Conservation (phyloP, 495 filamentous ascomycete species). For the Pseudoneurospora amorphoporcata region DNA sequence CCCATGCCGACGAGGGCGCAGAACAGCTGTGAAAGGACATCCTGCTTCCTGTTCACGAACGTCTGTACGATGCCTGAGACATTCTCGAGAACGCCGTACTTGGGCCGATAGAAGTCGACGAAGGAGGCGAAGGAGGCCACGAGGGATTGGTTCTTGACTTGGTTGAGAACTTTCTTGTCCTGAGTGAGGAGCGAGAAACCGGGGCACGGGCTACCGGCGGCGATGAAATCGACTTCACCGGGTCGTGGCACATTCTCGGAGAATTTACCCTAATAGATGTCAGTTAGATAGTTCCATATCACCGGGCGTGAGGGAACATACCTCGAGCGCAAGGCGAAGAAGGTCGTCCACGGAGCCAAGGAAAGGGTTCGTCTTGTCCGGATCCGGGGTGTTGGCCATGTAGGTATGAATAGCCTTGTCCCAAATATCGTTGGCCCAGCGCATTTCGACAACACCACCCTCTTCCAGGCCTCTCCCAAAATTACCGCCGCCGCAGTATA, state of each 20-base stretch:
- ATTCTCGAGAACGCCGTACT: slow-evolving; percentile 66
- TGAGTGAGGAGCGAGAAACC: slow-evolving; percentile 56
- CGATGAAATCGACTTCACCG: slow-evolving; percentile 57
- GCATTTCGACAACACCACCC: slow-evolving; percentile 49
- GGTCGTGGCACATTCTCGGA: slow-evolving; percentile 36
- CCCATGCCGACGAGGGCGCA: slow-evolving; percentile 61
- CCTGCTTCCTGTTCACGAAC: slow-evolving; percentile 31
- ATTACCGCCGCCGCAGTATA: slow-evolving; percentile 67
- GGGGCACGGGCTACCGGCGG: slow-evolving; percentile 63
- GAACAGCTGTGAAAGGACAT: slow-evolving; percentile 57
- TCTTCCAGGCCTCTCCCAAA: slow-evolving; percentile 68
- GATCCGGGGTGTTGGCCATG: slow-evolving; percentile 42
- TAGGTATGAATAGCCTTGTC: slow-evolving; percentile 56
- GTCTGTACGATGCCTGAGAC: slow-evolving; percentile 48
- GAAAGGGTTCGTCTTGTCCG: slow-evolving; percentile 34
- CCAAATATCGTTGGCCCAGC: slow-evolving; percentile 55
- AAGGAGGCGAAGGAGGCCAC: slow-evolving; percentile 63
- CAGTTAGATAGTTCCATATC: neutral
- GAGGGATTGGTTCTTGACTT: slow-evolving; percentile 55
- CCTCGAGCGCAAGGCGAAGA: slow-evolving; percentile 40
- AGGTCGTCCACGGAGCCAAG: slow-evolving; percentile 63
- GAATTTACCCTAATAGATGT: slow-evolving; percentile 25
- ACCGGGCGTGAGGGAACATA: neutral
- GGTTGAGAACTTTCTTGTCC: slow-evolving; percentile 32
- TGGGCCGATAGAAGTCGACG: slow-evolving; percentile 61